phyloP scores from a whole-genome alignment of 2,329 filamentous ascomycete genomes.

The Aspergillus fumigatus region DNA sequence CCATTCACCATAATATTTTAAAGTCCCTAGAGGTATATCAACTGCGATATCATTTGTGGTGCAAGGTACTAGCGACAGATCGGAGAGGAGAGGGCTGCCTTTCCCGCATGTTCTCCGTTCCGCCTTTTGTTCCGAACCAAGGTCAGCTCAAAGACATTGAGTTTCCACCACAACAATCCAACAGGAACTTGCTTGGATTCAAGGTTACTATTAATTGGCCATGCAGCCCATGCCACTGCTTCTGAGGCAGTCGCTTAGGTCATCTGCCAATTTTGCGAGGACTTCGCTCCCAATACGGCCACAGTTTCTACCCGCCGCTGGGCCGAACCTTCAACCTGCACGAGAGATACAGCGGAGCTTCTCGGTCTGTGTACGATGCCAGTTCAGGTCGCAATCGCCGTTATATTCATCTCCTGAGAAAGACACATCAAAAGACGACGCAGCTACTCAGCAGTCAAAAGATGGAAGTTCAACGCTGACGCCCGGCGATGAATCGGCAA shows the following conservation, averaged over 20 bases:
- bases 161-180: slow-evolving; percentile 6
- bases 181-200: slow-evolving; percentile 16
- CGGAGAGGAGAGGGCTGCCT: neutral
- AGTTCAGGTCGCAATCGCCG: slow-evolving; percentile 30
- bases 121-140: slow-evolving; percentile 2
- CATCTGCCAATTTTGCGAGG: slow-evolving; percentile 22
- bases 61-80: neutral
- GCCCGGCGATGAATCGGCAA: slow-evolving; percentile 13
- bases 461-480: slow-evolving; percentile 20
- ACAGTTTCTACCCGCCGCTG: slow-evolving; percentile 17
- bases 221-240: slow-evolving; percentile 41
- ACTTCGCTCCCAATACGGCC: slow-evolving; percentile 17
- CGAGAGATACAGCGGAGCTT: slow-evolving; percentile 24
- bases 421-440: slow-evolving; percentile 13
- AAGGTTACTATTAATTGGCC: slow-evolving; percentile 22
- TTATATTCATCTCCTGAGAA: slow-evolving; percentile 23
- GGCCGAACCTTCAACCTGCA: slow-evolving; percentile 17
- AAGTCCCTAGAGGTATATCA: neutral
- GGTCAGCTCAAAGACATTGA: slow-evolving; percentile 6
- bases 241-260: slow-evolving; percentile 35
- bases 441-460: slow-evolving; percentile 15
- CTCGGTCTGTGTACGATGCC: slow-evolving; percentile 43
- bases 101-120: neutral
- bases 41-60: neutral
- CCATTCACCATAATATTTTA: neutral